Evolutionary conservation across 768 basidiomycete species (phyloP).

Genomic region (Phylloporus sp.): DNA sequence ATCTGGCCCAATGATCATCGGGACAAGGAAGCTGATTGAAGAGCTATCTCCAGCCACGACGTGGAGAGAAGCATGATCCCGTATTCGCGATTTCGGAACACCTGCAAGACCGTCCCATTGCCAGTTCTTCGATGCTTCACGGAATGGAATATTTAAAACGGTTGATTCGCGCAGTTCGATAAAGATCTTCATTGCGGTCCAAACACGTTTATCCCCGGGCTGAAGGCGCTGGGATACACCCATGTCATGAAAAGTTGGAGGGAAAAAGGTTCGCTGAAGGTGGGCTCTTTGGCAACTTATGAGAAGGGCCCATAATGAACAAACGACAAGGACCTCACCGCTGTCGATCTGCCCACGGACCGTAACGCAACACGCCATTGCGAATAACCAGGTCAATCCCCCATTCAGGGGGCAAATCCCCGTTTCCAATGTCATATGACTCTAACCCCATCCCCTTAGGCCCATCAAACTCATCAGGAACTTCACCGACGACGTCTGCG

Average conservation of each 20-base stretch:
- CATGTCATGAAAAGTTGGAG: slow-evolving; percentile 66
- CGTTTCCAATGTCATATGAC: slow-evolving; percentile 75
- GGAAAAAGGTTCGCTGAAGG: slow-evolving; percentile 81
- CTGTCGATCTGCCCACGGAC: slow-evolving; percentile 96
- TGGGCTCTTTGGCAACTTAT: slow-evolving; percentile 46
- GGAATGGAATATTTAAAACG: slow-evolving; percentile 80
- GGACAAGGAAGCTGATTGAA: slow-evolving; percentile 79
- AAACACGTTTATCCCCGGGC: slow-evolving; percentile 77
- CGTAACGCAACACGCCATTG: slow-evolving; percentile 76
- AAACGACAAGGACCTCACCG: slow-evolving; percentile 42
- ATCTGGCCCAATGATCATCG: slow-evolving; percentile 66
- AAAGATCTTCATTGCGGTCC: slow-evolving; percentile 78
- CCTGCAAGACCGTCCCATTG: slow-evolving; percentile 71
- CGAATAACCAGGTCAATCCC: slow-evolving; percentile 82
- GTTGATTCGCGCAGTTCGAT: slow-evolving; percentile 78
- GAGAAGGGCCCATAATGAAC: background rate
- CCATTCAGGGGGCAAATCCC: slow-evolving; percentile 89
- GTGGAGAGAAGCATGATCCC: slow-evolving; percentile 71
- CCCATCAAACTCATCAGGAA: slow-evolving; percentile 42
- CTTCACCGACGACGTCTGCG: slow-evolving; percentile 76
- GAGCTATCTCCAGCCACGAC: slow-evolving; percentile 76
- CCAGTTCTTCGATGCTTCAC: slow-evolving; percentile 97
- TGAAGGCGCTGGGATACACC: slow-evolving; percentile 54
- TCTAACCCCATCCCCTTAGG: slow-evolving; percentile 36
- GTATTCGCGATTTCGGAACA: slow-evolving; percentile 48